Evolutionary conservation across 345 rosid species (phyloP), one percentile per base, ranked within the genome.

Genomic region (Lumnitzera racemosa): DNA sequence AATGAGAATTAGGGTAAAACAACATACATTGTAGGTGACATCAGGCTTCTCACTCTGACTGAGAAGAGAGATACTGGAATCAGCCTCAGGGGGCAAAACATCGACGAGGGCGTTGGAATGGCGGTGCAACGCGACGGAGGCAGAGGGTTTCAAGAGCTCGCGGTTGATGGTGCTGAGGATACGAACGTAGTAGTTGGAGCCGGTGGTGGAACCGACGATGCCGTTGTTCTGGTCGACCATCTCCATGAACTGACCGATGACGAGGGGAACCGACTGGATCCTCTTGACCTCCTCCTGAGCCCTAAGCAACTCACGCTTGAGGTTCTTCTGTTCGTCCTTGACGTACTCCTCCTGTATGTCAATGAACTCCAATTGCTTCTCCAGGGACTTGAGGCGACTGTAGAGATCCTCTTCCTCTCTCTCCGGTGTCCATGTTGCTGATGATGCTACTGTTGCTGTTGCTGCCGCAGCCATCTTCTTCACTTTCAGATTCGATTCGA

Each of bases 221-320:
- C 99, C 99, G 74, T 94, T 85, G 76, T 90, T 94, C 80, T 86
- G 95, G 73, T 94, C 97, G 8, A 94, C 99, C 99, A 94, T 94
- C 82, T 94, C 99, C 99, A 94, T 94, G 76, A 94, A 94, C 73
- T 94, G 99, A 6, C 98, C 98, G 13, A 92, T 89, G 15, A 92
- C 98, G 2, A 92, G 71, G 11, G 98, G 98, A 50, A 92, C 98
- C 48, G 98, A 92, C 65, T 92, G 96, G 72, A 92, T 92, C 67
- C 98, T 79, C 71, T 92, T 92, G 53, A 92, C 98, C 85, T 92
- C 98, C 59, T 92, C 98, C 78, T 92, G 96, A 12, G 98, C 96
- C 15, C 98, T 78, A 17, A 89, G 81, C 2, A 80, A 86, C 81
- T 92, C 98, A 6, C 96, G 71, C 75, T 92, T 89, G 52, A 92